Conservation (phyloP, 495 filamentous ascomycete genomes). For the Hyaloscypha bicolor region DNA sequence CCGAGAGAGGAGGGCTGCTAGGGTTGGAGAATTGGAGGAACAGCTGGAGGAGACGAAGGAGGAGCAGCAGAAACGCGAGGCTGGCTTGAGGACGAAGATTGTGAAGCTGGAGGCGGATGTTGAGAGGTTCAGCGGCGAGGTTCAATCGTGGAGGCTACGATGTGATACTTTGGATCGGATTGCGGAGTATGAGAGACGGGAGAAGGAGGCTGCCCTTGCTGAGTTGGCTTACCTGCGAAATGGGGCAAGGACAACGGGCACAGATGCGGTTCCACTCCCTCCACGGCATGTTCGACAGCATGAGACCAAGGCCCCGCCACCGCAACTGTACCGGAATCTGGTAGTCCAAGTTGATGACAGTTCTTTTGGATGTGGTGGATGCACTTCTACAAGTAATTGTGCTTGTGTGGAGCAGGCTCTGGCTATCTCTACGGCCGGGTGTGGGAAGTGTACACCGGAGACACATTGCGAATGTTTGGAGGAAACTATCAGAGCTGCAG, state of each 20-base stretch:
- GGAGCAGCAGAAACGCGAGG: slow-evolving; percentile 48
- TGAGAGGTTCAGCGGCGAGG: slow-evolving; percentile 39
- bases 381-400: slow-evolving; percentile 49
- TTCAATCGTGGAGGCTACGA: slow-evolving; percentile 32
- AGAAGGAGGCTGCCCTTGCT: slow-evolving; percentile 33
- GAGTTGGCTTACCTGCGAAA: slow-evolving; percentile 35
- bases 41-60: slow-evolving; percentile 67
- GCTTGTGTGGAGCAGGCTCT: slow-evolving; percentile 55
- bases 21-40: slow-evolving; percentile 85
- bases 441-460: slow-evolving; percentile 61
- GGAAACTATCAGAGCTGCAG: slow-evolving; percentile 50
- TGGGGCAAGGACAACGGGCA: slow-evolving; percentile 27
- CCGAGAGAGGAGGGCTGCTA: slow-evolving; percentile 81
- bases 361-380: slow-evolving; percentile 50
- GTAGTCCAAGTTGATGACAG: slow-evolving; percentile 1
- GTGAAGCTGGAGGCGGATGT: slow-evolving; percentile 48
- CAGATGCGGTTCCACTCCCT: slow-evolving; percentile 38
- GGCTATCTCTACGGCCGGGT: slow-evolving; percentile 50
- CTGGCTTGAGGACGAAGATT: slow-evolving; percentile 45
- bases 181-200: slow-evolving; percentile 32
- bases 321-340: not conserved
- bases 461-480: slow-evolving; percentile 72
- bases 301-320: not conserved
- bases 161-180: slow-evolving; percentile 34
- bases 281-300: slow-evolving; percentile 28